Conservation (phyloP, 345 rosid species). For the Dimocarpus longan region DNA sequence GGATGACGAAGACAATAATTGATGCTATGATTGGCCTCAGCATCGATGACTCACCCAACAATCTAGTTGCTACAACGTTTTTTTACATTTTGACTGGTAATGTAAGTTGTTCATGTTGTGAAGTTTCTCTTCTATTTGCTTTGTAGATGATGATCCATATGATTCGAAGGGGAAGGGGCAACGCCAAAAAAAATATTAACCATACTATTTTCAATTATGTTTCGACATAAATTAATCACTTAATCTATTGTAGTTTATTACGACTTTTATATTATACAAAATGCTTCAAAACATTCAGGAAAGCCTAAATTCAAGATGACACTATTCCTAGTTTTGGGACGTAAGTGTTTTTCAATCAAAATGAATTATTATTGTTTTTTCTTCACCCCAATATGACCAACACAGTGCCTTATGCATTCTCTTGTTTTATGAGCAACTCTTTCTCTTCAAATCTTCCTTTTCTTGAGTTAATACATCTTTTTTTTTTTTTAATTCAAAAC, state of each 20-base stretch:
- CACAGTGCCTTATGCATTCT: background rate
- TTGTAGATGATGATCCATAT: background rate
- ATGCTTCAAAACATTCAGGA: background rate
- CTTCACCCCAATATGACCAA: background rate
- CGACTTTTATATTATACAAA: background rate
- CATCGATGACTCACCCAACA: conserved; percentile 76
- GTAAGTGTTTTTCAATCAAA: background rate
- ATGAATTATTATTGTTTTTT: background rate
- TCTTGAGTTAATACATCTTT: background rate
- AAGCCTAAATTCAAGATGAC: background rate
- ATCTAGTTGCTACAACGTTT: conserved; percentile 81
- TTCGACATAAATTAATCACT: background rate
- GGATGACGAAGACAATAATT: conserved; percentile 70
- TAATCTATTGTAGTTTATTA: background rate
- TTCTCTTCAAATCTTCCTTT: background rate
- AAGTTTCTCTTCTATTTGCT: conserved; percentile 10
- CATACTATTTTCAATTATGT: background rate
- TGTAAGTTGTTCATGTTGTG: conserved; percentile 49
- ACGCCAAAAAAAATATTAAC: background rate
- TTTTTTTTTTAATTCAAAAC: no score
- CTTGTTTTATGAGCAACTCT: background rate
- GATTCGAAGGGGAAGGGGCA: no score
- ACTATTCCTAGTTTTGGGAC: background rate
- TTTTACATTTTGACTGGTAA: conserved; percentile 74
- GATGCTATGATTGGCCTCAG: conserved; percentile 78